Percentiles rank a stretch among this genome's conserved stretches.
These are phyloP conservation scores for Chenopodium quinoa DNA, from an alignment of 148 eudicot species.

Conservation along the genomic window DNA sequence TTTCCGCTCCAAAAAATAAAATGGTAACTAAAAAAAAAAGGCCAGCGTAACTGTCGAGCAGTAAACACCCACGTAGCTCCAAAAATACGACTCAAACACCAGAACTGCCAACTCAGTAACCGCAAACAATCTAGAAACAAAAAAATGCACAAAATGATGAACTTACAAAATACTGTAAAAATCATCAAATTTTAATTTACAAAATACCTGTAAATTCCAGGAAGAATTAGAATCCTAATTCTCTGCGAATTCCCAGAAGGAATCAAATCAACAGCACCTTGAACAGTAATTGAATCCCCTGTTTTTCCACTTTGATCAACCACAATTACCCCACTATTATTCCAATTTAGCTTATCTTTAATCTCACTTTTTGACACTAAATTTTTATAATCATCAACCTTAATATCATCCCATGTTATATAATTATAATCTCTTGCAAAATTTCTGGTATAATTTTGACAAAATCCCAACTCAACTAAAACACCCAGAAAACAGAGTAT, in stretches of 20 bases:
- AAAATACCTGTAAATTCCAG: conserved; percentile 81
- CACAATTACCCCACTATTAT: conserved; percentile 41
- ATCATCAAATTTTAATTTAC: not conserved
- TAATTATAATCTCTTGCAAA: not conserved
- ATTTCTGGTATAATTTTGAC: not conserved
- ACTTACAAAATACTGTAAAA: not conserved
- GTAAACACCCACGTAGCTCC: conserved; percentile 34
- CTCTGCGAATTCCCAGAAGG: conserved; percentile 60
- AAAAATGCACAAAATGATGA: not conserved
- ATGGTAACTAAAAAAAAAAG: not conserved
- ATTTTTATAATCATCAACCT: conserved; percentile 32
- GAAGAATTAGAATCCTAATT: conserved; percentile 67
- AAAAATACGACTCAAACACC: conserved; percentile 1
- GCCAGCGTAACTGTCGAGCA: conserved; percentile 1
- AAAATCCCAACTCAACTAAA: conserved; percentile 19
- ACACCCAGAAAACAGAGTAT: conserved; percentile 32
- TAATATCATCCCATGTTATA: conserved; percentile 65
- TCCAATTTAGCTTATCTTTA: conserved; percentile 18
- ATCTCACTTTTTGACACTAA: conserved; percentile 27
- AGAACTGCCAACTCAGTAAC: conserved; percentile 23
- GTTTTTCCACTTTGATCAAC: conserved; percentile 66
- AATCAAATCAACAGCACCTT: conserved; percentile 85
- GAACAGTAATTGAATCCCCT: conserved; percentile 71
- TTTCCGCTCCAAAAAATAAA: too few relatives aligned
- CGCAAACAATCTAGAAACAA: not conserved